Evolutionary conservation across 768 basidiomycete species (phyloP).

Genomic region (Dendrothele bispora): DNA sequence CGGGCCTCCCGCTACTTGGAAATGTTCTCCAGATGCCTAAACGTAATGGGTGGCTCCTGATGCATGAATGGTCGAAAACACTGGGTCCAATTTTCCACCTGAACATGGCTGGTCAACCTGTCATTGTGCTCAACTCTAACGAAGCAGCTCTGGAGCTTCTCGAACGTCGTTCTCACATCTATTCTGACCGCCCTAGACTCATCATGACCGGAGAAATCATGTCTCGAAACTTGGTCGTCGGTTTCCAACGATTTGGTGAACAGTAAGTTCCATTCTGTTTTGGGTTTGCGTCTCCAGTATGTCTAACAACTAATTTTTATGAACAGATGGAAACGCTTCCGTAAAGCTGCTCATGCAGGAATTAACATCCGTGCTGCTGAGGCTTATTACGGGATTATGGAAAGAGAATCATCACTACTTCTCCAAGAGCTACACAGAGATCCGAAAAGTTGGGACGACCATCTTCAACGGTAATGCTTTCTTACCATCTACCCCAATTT

Average conservation of each 20-base stretch:
- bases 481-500: neutral
- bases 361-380: constrained; percentile 2
- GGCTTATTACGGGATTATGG: neutral
- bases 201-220: neutral
- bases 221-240: neutral
- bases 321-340: constrained; percentile 21
- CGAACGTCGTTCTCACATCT: neutral
- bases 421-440: neutral
- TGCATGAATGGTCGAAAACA: constrained; percentile 11
- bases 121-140: constrained; percentile 26
- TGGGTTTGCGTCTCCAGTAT: neutral
- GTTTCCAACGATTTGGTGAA: neutral
- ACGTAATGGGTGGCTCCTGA: constrained; percentile 5
- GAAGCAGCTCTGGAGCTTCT: constrained; percentile 13
- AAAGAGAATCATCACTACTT: neutral
- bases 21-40: constrained; percentile 18
- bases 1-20: constrained; percentile 20
- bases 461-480: constrained; percentile 4
- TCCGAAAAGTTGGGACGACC: constrained; percentile 24
- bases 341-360: constrained; percentile 22
- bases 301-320: neutral
- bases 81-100: constrained; percentile 9
- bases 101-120: constrained; percentile 9
- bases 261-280: neutral
- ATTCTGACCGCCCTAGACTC: neutral